Conservation (phyloP, 2,329 filamentous ascomycete genomes). For the Canariomyces notabilis region DNA sequence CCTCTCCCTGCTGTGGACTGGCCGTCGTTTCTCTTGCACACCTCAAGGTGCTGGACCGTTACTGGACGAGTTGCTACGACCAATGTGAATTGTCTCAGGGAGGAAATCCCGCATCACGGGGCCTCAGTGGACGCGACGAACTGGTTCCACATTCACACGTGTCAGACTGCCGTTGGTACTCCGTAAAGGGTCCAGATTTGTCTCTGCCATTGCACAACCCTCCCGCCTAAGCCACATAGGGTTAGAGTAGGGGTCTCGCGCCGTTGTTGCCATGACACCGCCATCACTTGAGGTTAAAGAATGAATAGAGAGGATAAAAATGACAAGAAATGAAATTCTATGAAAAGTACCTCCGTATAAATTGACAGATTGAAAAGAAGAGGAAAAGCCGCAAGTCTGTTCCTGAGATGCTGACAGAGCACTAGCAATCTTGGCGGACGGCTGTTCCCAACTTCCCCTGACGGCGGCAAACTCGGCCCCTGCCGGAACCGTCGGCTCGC, state of each 20-base stretch:
- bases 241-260: too few species aligned
- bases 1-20: too few species aligned
- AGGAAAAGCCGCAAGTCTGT: not conserved
- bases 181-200: slow-evolving; percentile 8
- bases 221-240: too few species aligned
- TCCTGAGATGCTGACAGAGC: slow-evolving; percentile 6
- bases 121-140: not conserved
- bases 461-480: slow-evolving; percentile 15
- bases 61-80: not conserved
- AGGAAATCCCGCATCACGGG: slow-evolving; percentile 6
- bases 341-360: too few species aligned
- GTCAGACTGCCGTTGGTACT: slow-evolving; percentile 28
- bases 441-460: slow-evolving; percentile 10
- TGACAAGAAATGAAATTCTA: too few species aligned
- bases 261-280: too few species aligned
- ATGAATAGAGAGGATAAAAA: too few species aligned
- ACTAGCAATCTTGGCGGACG: slow-evolving; percentile 10
- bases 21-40: too few species aligned
- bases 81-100: not conserved
- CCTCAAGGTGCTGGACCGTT: not conserved
- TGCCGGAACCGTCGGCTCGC: slow-evolving; percentile 14
- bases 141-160: slow-evolving; percentile 23
- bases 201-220: not conserved
- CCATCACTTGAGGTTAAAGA: too few species aligned
- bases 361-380: too few species aligned